Evolutionary conservation across 164 flowering plant genomes (phyloP), one percentile per base, ranked within the genome.

Genomic region (Vitis amurensis): DNA sequence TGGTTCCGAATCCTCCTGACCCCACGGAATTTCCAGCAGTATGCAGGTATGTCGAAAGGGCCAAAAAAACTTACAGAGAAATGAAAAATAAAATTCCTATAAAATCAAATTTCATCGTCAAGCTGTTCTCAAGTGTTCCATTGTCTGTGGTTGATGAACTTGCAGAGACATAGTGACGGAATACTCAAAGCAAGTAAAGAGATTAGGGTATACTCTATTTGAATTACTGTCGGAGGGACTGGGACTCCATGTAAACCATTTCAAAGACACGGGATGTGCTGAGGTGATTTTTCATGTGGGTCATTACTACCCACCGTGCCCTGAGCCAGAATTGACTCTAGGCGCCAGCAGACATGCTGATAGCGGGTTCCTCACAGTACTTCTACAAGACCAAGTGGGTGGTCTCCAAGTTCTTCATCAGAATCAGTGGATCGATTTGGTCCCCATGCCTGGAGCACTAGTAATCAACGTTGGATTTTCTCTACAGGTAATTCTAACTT

Each of bases 231-330:
- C 80, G 0, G 80, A 77, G 47, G 77, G 80, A 19, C 72, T 80
- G 16, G 76, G 74, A 8, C 74, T 78, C 3, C 68, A 68, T 3
- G 64, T 64, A 8, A 56, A 61, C 16, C 65, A 73, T 68, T 60
- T 81, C 0, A 13, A 4, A 47, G 68, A 49, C 6, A 71, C 76
- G 80, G 78, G 63, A 1, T 78, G 76, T 57, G 71, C 55, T 0
- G 61, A 76, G 12, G 71, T 68, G 4, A 51, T 10, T 8, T 5
- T 6, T 5, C 3, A 73, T 16, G 31, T 70, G 8, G 2, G 77
- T 9, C 75, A 78, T 49, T 78, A 78, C 61, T 78, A 75, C 19
- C 81, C 79, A 8, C 14, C 81, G 2, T 78, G 81, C 56, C 81
- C 79, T 5, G 61, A 81, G 71, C 81, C 81, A 2, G 74, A 74